Evolutionary conservation across 2,329 filamentous ascomycete genomes (phyloP).

Genomic region (Phaeosphaeria sp.): DNA sequence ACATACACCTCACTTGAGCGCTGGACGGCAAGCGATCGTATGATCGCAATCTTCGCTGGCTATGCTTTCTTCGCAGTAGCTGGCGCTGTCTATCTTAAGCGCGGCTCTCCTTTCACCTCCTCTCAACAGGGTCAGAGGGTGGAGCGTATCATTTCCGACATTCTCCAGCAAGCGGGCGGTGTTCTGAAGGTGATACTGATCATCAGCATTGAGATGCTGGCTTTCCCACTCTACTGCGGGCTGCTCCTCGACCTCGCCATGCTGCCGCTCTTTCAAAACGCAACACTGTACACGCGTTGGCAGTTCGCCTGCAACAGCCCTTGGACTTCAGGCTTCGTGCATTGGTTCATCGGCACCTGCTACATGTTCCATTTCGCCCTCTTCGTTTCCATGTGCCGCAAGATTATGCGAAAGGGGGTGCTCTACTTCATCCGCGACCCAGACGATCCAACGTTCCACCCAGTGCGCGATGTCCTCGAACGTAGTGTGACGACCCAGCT

Average conservation of each 20-base stretch:
- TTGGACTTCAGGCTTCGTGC: conserved; percentile 90
- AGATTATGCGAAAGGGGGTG: conserved; percentile 94
- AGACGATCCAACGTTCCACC: conserved; percentile 97
- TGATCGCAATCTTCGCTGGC: conserved; percentile 79
- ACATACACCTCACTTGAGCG: conserved; percentile 43
- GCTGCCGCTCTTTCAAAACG: conserved; percentile 84
- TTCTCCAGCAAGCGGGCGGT: conserved; percentile 89
- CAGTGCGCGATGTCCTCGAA: conserved; percentile 94
- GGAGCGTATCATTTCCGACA: conserved; percentile 81
- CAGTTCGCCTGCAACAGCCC: conserved; percentile 80
- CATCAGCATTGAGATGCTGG: conserved; percentile 98
- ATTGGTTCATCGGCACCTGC: conserved; percentile 98
- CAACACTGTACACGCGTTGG: conserved; percentile 78
- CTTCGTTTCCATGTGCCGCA: conserved; percentile 98
- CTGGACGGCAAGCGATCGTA: conserved; percentile 62
- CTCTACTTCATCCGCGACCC: conserved; percentile 98
- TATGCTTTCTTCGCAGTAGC: conserved; percentile 78
- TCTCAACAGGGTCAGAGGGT: conserved; percentile 61
- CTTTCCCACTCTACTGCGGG: conserved; percentile 95
- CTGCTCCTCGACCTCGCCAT: conserved; percentile 87
- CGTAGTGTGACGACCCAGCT: conserved; percentile 91
- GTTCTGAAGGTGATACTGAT: conserved; percentile 98
- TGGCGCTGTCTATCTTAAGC: conserved; percentile 79
- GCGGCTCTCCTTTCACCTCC: conserved; percentile 72
- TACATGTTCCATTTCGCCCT: conserved; percentile 99